Conservation (phyloP, 352 stramenopile species). For the Pythium sukuiense region DNA sequence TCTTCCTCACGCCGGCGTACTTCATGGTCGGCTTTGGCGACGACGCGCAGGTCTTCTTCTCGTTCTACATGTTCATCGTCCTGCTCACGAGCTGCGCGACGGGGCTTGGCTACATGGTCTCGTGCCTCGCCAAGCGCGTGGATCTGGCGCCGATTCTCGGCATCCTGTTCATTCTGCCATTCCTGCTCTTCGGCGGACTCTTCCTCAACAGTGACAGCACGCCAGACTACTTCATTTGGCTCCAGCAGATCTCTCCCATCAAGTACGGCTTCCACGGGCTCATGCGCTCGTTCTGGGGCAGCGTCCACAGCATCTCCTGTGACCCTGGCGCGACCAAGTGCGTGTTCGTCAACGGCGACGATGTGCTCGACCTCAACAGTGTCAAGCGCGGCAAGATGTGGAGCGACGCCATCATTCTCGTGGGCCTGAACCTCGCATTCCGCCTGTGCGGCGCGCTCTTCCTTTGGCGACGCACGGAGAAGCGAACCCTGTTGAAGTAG, state of each 20-base stretch:
- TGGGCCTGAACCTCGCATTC: constrained; percentile 34
- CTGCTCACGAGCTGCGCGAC: constrained; percentile 30
- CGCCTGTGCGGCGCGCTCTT: constrained; percentile 31
- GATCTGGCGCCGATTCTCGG: constrained; percentile 37
- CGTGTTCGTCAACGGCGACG: constrained; percentile 23
- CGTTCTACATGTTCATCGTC: constrained; percentile 37
- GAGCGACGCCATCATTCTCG: constrained; percentile 26
- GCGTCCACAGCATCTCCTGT: constrained; percentile 30
- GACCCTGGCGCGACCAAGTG: constrained; percentile 12
- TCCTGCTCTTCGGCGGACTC: constrained; percentile 41
- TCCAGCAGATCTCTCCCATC: constrained; percentile 40
- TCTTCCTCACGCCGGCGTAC: constrained; percentile 34
- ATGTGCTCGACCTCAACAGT: constrained; percentile 31
- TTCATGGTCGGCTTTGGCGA: constrained; percentile 38
- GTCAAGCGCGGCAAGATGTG: constrained; percentile 27
- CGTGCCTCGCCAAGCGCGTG: constrained; percentile 31
- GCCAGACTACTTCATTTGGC: constrained; percentile 42
- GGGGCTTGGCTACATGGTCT: constrained; percentile 42
- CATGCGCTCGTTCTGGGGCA: constrained; percentile 35
- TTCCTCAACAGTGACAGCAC: constrained; percentile 41
- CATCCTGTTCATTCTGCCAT: constrained; percentile 36
- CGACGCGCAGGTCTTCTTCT: constrained; percentile 37
- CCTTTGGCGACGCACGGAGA: constrained; percentile 29
- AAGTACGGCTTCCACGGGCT: constrained; percentile 41
- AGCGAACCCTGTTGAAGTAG: constrained; percentile 6